phyloP scores from a whole-genome alignment of 1,139 yeast genomes.

The Pichia sp. region DNA sequence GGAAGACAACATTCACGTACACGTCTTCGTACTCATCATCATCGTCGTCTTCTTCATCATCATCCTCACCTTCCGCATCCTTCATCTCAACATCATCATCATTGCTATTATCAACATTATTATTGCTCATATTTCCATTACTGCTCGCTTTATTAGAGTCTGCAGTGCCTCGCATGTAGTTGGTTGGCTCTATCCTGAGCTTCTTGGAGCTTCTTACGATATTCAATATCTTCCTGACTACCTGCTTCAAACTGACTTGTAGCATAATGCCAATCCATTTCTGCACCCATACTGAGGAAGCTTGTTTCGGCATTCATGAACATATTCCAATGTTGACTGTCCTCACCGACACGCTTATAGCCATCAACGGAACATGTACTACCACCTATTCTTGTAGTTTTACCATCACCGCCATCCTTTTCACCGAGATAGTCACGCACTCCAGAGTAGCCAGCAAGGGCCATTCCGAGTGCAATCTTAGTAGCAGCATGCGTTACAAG shows the following conservation, averaged over 20 bases:
- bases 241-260: constrained; percentile 49
- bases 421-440: constrained; percentile 34
- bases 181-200: constrained; percentile 12
- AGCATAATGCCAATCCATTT: constrained; percentile 55
- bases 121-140: constrained; percentile 9
- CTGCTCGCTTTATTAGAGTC: constrained; percentile 11
- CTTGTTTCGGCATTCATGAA: constrained; percentile 44
- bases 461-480: constrained; percentile 52
- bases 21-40: constrained; percentile 29
- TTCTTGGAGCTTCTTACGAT: constrained; percentile 26
- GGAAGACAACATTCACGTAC: constrained; percentile 39
- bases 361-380: constrained; percentile 53
- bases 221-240: constrained; percentile 51
- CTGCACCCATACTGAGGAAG: constrained; percentile 45
- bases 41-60: constrained; percentile 15
- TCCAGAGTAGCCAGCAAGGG: constrained; percentile 34
- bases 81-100: constrained; percentile 1
- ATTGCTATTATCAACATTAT: constrained; percentile 1
- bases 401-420: constrained; percentile 43
- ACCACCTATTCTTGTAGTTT: constrained; percentile 41
- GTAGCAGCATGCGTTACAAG: constrained; percentile 57
- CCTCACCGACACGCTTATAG: constrained; percentile 25
- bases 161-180: constrained; percentile 16
- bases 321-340: constrained; percentile 35
- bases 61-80: constrained; percentile 13